A percentile compares a stretch with the other conserved stretches of the same genome.
These are phyloP conservation scores for Aspergillus sojae DNA, from an alignment of 2,329 filamentous ascomycete genomes.

Conservation along the genomic window DNA sequence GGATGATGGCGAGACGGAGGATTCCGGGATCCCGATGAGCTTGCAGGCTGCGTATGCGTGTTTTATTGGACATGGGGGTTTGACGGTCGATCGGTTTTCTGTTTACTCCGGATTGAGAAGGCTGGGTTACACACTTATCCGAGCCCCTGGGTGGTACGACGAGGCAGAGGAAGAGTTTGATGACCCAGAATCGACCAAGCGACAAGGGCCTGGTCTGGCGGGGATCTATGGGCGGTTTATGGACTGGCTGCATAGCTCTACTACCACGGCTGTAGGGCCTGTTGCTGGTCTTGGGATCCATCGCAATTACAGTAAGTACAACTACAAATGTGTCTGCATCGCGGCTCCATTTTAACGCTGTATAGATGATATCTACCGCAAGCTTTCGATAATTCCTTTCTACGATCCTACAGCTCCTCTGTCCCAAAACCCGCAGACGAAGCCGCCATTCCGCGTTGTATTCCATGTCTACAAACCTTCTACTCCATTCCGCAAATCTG, in stretches of 20 bases:
- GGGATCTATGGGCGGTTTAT: slow-evolving; percentile 38
- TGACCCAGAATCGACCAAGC: slow-evolving; percentile 7
- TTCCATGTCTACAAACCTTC: slow-evolving; percentile 82
- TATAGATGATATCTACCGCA: slow-evolving; percentile 71
- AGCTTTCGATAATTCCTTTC: slow-evolving; percentile 72
- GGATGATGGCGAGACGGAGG: slow-evolving; percentile 49
- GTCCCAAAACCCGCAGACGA: slow-evolving; percentile 27
- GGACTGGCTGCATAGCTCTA: slow-evolving; percentile 34
- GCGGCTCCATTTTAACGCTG: slow-evolving; percentile 39
- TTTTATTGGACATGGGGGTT: slow-evolving; percentile 68
- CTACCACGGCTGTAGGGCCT: slow-evolving; percentile 47
- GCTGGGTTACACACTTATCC: slow-evolving; percentile 76
- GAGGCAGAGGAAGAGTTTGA: slow-evolving; percentile 25
- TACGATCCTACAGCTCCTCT: slow-evolving; percentile 59
- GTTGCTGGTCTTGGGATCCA: slow-evolving; percentile 57
- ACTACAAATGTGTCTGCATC: neutral
- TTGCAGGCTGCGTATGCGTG: slow-evolving; percentile 87
- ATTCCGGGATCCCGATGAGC: slow-evolving; percentile 78
- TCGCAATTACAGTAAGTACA: slow-evolving; percentile 51
- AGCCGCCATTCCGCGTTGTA: slow-evolving; percentile 68
- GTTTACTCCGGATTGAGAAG: slow-evolving; percentile 86
- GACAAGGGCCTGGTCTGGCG: slow-evolving; percentile 28
- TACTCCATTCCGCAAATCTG: slow-evolving; percentile 74
- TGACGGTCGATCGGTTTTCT: slow-evolving; percentile 77
- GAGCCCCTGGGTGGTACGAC: slow-evolving; percentile 61